A percentile compares a stretch with the other conserved stretches of the same genome.
Evolutionary conservation across 352 stramenopile species (phyloP).

Genomic region (Pythium catenulatum): DNA sequence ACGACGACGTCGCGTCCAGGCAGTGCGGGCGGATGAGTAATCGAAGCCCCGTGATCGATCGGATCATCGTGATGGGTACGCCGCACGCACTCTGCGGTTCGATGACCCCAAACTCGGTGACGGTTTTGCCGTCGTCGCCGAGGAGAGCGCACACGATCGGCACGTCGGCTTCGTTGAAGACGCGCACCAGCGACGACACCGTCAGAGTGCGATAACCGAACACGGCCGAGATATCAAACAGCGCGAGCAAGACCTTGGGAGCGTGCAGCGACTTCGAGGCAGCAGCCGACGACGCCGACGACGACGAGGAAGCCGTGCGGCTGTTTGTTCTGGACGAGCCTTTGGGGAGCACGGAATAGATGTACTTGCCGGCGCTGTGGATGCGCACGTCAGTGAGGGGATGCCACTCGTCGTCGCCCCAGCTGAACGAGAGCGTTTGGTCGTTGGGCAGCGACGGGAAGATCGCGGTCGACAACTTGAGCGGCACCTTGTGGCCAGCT

Average conservation of each 20-base stretch:
- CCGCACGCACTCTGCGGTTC: conserved; percentile 80
- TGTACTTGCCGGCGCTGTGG: conserved; percentile 85
- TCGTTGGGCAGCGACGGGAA: conserved; percentile 83
- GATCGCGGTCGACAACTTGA: conserved; percentile 85
- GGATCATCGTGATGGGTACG: conserved; percentile 82
- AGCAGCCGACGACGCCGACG: neutral
- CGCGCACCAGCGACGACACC: conserved; percentile 84
- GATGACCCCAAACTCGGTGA: conserved; percentile 80
- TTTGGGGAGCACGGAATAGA: conserved; percentile 81
- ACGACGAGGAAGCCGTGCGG: conserved; percentile 27
- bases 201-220: conserved; percentile 87
- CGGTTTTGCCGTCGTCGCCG: conserved; percentile 74
- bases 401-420: conserved; percentile 82
- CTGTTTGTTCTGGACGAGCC: conserved; percentile 30
- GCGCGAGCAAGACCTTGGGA: conserved; percentile 69
- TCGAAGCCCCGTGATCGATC: conserved; percentile 73
- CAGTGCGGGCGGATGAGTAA: conserved; percentile 81
- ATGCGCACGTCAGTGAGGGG: conserved; percentile 88
- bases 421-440: conserved; percentile 87
- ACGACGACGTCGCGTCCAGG: neutral
- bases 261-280: neutral
- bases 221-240: conserved; percentile 87
- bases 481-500: conserved; percentile 76
- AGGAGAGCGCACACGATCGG: conserved; percentile 80
- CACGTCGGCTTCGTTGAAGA: conserved; percentile 87